Conservation (phyloP, 192 early-diverging fungal genomes). For the Coemansia sp. region DNA sequence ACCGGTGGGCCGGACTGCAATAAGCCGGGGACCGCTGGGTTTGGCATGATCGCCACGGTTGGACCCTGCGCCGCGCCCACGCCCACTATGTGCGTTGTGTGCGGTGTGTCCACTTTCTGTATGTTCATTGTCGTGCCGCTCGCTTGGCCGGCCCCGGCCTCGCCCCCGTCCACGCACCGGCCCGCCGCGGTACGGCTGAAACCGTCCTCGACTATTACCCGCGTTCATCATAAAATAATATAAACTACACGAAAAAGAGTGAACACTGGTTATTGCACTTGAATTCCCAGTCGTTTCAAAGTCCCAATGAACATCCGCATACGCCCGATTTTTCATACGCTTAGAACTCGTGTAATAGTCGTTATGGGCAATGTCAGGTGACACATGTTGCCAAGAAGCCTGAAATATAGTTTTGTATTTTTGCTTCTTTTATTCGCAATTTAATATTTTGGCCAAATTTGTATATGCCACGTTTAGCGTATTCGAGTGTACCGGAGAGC, state of each 20-base stretch:
- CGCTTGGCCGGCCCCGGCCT: slow-evolving; percentile 7
- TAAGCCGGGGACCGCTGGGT: slow-evolving; percentile 5
- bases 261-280: neutral
- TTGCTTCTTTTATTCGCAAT: neutral
- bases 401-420: too few relatives aligned
- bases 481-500: neutral
- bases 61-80: neutral
- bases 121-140: neutral
- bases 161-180: neutral
- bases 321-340: neutral
- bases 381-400: too few relatives aligned
- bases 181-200: slow-evolving; percentile 17
- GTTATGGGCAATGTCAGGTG: too few relatives aligned
- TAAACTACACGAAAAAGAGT: neutral
- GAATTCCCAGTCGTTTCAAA: slow-evolving; percentile 3
- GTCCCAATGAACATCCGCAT: neutral
- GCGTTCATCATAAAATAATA: slow-evolving; percentile 11
- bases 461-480: neutral
- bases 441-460: neutral
- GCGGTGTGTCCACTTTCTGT: neutral
- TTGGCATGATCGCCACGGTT: neutral
- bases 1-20: slow-evolving; percentile 24
- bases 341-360: neutral
- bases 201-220: slow-evolving; percentile 14
- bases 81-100: neutral